phyloP scores from a whole-genome alignment of 1,284 basidiomycete genomes.

The Puccinia brachypodii region DNA sequence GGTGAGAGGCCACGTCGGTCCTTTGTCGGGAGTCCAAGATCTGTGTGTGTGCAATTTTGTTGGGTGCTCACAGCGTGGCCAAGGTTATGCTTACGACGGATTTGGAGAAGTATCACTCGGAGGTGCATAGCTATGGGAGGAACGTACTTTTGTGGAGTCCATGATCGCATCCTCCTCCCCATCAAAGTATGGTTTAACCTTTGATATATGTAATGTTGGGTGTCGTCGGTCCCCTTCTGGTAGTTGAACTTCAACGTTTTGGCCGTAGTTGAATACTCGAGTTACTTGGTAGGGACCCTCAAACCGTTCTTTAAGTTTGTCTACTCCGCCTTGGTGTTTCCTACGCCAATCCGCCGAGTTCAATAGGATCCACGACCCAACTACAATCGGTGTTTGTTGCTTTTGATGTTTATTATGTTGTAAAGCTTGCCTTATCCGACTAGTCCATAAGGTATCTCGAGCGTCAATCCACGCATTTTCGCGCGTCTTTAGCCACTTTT shows the following conservation, averaged over 20 bases:
- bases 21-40: too few relatives aligned
- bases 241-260: neutral
- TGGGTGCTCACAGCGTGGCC: slow-evolving; percentile 20
- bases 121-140: slow-evolving; percentile 21
- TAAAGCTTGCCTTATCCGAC: neutral
- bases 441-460: neutral
- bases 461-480: neutral
- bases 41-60: neutral
- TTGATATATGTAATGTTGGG: neutral
- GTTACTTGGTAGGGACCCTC: neutral
- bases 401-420: neutral
- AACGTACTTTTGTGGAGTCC: slow-evolving; percentile 12
- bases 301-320: neutral
- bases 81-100: neutral
- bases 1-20: neutral
- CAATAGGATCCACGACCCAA: neutral
- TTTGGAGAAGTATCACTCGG: neutral
- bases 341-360: neutral
- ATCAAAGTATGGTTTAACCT: neutral
- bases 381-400: neutral
- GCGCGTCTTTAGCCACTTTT: neutral
- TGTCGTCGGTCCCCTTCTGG: neutral
- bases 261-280: neutral
- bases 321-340: neutral
- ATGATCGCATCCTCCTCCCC: neutral